phyloP scores from a whole-genome alignment of 2,329 filamentous ascomycete genomes.

The Trichoderma koningiopsis region DNA sequence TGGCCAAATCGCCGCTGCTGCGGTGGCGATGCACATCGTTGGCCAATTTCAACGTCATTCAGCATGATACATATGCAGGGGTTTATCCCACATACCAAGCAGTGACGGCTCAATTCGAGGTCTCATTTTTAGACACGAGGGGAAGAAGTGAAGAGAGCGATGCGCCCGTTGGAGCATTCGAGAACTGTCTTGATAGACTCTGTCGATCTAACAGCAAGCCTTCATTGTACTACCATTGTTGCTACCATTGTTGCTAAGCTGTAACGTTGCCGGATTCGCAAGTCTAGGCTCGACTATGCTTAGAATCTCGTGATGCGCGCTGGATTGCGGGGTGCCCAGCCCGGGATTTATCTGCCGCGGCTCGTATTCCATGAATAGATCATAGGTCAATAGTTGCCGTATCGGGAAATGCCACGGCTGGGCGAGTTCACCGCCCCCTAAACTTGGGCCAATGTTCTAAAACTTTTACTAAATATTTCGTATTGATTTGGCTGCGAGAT shows the following conservation, averaged over 20 bases:
- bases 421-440: neutral
- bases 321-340: neutral
- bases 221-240: neutral
- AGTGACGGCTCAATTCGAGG: neutral
- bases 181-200: neutral
- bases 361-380: slow-evolving; percentile 21
- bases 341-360: slow-evolving; percentile 4
- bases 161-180: neutral
- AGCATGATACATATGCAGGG: slow-evolving; percentile 3
- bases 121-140: neutral
- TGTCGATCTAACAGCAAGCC: neutral
- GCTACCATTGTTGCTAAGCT: neutral
- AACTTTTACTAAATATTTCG: neutral
- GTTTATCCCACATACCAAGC: neutral
- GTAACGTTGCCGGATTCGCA: slow-evolving; percentile 9
- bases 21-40: slow-evolving; percentile 15
- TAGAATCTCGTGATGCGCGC: neutral
- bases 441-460: neutral
- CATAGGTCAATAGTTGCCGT: neutral
- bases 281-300: neutral
- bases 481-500: neutral
- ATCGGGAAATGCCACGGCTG: neutral
- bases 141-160: neutral
- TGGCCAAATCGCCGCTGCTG: neutral
- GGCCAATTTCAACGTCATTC: slow-evolving; percentile 1